Conservation (phyloP, 176 grass and related monocot species). For the Aegilops tauschii region DNA sequence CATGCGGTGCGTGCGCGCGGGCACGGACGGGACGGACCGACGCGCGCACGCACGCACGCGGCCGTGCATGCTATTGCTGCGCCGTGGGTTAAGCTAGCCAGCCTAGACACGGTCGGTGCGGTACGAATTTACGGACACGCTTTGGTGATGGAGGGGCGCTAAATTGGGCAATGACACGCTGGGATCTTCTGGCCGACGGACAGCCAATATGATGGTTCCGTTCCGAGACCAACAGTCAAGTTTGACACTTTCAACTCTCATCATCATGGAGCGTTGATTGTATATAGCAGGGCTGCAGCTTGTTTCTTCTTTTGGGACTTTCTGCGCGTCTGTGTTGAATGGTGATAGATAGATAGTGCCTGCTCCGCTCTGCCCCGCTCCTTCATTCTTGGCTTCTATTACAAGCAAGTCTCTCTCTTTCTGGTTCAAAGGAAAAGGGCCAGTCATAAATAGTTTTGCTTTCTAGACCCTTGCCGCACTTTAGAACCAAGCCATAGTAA, state of each 20-base stretch:
- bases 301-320: constrained; percentile 37
- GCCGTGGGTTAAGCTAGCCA: constrained; percentile 9
- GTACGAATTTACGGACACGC: not conserved
- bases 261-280: not conserved
- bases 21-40: constrained; percentile 12
- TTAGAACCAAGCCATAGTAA: not conserved
- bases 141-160: not conserved
- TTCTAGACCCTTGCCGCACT: not conserved
- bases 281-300: not conserved
- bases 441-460: constrained; percentile 12
- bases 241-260: not conserved
- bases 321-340: constrained; percentile 12
- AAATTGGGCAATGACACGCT: not conserved
- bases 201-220: not conserved
- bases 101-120: constrained; percentile 16
- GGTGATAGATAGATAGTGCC: not conserved
- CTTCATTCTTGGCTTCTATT: constrained; percentile 38
- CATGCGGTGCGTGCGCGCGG: constrained; percentile 13
- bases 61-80: constrained; percentile 3
- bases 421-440: constrained; percentile 24
- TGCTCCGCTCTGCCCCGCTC: not conserved
- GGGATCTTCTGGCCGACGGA: not conserved
- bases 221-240: not conserved
- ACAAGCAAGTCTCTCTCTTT: constrained; percentile 43
- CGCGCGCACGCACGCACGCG: not conserved